Conservation (phyloP, 2,329 filamentous ascomycete species). For the Aureobasidium sp. region DNA sequence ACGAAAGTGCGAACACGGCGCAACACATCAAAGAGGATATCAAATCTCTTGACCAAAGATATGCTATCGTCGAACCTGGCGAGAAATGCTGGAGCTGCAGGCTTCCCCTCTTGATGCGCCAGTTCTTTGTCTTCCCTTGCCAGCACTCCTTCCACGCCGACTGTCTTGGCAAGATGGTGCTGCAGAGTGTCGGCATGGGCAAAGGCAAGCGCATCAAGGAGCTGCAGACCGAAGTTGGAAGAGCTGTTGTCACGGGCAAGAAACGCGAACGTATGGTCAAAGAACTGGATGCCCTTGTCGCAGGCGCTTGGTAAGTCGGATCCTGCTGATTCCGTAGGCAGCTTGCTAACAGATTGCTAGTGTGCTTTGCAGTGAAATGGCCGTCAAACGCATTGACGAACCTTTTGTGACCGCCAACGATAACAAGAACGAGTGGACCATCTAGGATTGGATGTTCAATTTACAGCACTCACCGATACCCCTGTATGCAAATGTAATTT, state of each 20-base stretch:
- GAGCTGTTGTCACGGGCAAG: slow-evolving; percentile 56
- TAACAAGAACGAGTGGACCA: slow-evolving; percentile 71
- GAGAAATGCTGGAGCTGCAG: slow-evolving; percentile 89
- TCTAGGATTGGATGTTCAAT: slow-evolving; percentile 24
- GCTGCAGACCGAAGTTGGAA: slow-evolving; percentile 74
- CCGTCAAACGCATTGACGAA: slow-evolving; percentile 89
- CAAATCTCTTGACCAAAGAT: slow-evolving; percentile 73
- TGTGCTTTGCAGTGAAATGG: slow-evolving; percentile 89
- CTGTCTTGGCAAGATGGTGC: slow-evolving; percentile 77
- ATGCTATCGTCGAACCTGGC: slow-evolving; percentile 92
- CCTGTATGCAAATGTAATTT: neutral
- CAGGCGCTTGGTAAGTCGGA: slow-evolving; percentile 68
- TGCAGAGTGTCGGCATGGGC: slow-evolving; percentile 70
- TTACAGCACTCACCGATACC: neutral
- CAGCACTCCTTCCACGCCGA: slow-evolving; percentile 98
- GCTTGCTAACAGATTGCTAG: slow-evolving; percentile 37
- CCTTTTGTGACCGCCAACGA: slow-evolving; percentile 75
- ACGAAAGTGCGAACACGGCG: slow-evolving; percentile 82
- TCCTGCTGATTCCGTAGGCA: no score
- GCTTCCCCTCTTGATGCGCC: slow-evolving; percentile 75
- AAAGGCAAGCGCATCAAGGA: slow-evolving; percentile 76
- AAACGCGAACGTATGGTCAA: slow-evolving; percentile 75
- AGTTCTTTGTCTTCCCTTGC: slow-evolving; percentile 98
- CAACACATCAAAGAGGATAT: slow-evolving; percentile 89
- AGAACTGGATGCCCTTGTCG: slow-evolving; percentile 88